Base-by-base conservation (phyloP, 106 monocot species). In the Dendrobium catenatum region DNA sequence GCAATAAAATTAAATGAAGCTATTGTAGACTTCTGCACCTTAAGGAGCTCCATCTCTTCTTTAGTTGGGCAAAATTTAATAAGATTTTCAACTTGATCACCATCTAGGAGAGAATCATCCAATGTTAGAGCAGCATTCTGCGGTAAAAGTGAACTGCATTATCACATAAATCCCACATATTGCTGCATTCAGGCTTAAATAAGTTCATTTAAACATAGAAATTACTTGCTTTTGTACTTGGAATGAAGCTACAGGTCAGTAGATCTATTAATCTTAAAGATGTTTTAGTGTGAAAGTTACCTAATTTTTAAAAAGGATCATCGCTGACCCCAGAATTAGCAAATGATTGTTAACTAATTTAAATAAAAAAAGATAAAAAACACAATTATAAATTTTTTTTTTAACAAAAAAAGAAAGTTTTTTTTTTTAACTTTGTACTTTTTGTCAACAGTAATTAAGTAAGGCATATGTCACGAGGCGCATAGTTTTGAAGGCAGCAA, bases 51-150 rank as follows among this genome's bases (percentile, higher is more conserved):
- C 88, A 95, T 95, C 81, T 95, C 95, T 80, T 95, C 95, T 82
- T 95, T 95, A 72, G 92, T 92, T 33, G 95, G 95, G 78, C 90
- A 95, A 86, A 90, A 95, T 77, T 95, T 95, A 37, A 95, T 88
- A 33, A 95, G 82, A 83, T 92, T 95, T 77, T 92, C 92, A 29
- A 95, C 87, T 83, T 95, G 95, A 83, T 95, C 95, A 76, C 81
- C 87, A 87, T 95, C 92, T 66, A 95, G 87, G 78, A 92, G 83
- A 56, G 90, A 92, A 77, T 95, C 95, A 83, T 95, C 95, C 89
- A 95, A 76, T 47, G 95, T 89, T 74, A 95, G 81, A 83, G 82
- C 87, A 73, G 92, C 92, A 87, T 51, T 80, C 95, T 95, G 83
- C 42, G 31, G n/a, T 76, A 16, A 43, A 76, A 24, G 48, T 76